Evolutionary conservation across 2,329 filamentous ascomycete genomes (phyloP), one percentile per base, ranked within the genome.

Genomic region (Claviceps quebecensis): DNA sequence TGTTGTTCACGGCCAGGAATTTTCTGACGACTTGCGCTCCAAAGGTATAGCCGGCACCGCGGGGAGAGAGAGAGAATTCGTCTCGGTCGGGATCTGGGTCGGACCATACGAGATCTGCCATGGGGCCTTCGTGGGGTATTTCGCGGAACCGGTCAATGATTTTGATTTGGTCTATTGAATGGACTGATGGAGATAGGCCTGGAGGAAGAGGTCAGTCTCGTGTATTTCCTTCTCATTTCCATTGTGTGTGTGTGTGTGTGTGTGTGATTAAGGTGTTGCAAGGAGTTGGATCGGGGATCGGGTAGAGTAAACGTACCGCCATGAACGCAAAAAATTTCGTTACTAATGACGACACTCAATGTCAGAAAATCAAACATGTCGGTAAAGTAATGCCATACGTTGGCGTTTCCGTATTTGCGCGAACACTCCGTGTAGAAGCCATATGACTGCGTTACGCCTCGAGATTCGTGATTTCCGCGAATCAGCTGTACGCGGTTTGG

Each of bases 281-380:
- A 26, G 9, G 29, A 34, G 29, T 4, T 34, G 9, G 29, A 34
- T 11, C 29, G 29, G 29, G 8, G 5, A 26, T 9, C 8, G 1
- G 29, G 29, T 34, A 34, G 29, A 9, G 29, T 34, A 9, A 34
- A 67, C 64, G 68, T 68, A 73, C 84, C 89, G 65, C 93, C 93
- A 67, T 98, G 93, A 6, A 98, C 93, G 68, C 93, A 98, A 68
- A 98, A 98, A 58, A 98, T 98, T 67, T 97, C 87, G 68, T 98
- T 86, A 67, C 97, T 95, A 65, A 98, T 98, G 56, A 98, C 91
- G 55, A 97, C 94, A 61, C 87, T 95, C 52, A 98, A 74, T 7
- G 91, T 97, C 56, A 98, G 76, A 68, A 95, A 98, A 71, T 98
- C 93, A 69, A 98, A 98, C 90, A 98, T 97, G 71, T 98, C 93